Evolutionary conservation across 768 basidiomycete species (phyloP), one percentile per base, ranked within the genome.

Genomic region (Pseudohyphozyma bogoriensis): DNA sequence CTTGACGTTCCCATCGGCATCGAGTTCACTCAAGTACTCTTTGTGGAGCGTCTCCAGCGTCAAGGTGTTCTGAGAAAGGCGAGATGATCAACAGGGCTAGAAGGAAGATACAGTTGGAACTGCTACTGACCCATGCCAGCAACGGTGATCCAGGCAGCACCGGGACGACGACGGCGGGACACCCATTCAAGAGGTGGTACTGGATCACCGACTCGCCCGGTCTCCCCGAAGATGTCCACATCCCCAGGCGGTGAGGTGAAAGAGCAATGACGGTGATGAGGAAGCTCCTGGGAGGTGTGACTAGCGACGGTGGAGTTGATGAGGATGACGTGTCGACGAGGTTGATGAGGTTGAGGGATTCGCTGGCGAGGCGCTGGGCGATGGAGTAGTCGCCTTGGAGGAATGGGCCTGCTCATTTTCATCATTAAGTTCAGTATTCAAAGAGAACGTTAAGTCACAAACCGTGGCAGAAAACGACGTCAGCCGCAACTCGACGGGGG

Each of bases 181-280:
- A 82, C 9, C 82, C 82, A 70, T 82, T 82, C 44, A 83, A 76
- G 26, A 84, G 74, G 58, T 80, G 73, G 68, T 84, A 84, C 58
- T 81, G 78, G 22, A 84, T 78, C 16, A 84, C 81, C 65, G 81
- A 83, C 73, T 84, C 82, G 32, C 76, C 75, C 2, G 83, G 82
- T 0, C 83, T 76, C 24, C 79, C 79, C 65, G 80, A 80, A 2
- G 80, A 78, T 20, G 81, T 76, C 83, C 83, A 84, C 31, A 83
- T 62, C 16, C 51, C 55, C 54, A 73, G 75, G 22, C 82, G 74
- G 70, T 84, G 83, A 4, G 83, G 83, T 67, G 81, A 82, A 28
- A 84, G 69, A 0, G 82, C 83, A 4, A 83, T 75, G 0, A 82
- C 74, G 10, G 81, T 57, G 49, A 84, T 73, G 11, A 81, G 79